Percentiles rank a stretch among this genome's conserved stretches.
Conservation (phyloP, 176 grass and related monocot genomes). For the Poa annua region DNA sequence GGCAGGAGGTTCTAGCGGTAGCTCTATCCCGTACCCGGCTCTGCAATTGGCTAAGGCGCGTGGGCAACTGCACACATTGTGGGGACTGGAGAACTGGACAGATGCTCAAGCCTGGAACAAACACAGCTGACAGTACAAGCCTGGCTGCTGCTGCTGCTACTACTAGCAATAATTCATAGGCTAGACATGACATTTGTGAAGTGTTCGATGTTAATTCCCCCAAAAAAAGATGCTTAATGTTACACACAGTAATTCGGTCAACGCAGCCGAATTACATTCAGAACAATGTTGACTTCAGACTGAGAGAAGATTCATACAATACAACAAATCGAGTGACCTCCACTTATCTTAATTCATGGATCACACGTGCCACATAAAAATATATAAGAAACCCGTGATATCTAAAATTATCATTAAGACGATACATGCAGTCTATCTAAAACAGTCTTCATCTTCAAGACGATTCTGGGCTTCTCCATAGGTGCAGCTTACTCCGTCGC, state of each 20-base stretch:
- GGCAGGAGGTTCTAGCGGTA: slow-evolving; percentile 17
- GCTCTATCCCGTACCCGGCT: slow-evolving; percentile 41
- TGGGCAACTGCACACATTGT: neutral
- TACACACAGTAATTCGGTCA: neutral
- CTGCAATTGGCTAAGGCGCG: slow-evolving; percentile 40
- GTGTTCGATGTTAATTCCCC: too few species aligned
- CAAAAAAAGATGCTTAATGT: too few species aligned
- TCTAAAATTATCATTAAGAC: neutral
- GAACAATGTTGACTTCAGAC: neutral
- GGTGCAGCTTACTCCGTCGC: neutral
- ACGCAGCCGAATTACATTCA: neutral
- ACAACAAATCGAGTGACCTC: slow-evolving; percentile 21
- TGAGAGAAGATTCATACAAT: neutral
- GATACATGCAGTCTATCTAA: neutral
- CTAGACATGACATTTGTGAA: neutral
- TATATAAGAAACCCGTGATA: neutral
- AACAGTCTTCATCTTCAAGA: slow-evolving; percentile 1
- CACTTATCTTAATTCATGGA: neutral
- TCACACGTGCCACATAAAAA: slow-evolving; percentile 1
- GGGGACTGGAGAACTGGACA: slow-evolving; percentile 14
- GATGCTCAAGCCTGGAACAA: neutral
- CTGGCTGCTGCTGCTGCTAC: neutral
- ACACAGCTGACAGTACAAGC: neutral
- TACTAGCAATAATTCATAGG: slow-evolving; percentile 8
- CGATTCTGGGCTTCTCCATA: slow-evolving; percentile 6